Evolutionary conservation across 331 rosid species (phyloP), one percentile per base, ranked within the genome.

Genomic region (Quercus tomentella): DNA sequence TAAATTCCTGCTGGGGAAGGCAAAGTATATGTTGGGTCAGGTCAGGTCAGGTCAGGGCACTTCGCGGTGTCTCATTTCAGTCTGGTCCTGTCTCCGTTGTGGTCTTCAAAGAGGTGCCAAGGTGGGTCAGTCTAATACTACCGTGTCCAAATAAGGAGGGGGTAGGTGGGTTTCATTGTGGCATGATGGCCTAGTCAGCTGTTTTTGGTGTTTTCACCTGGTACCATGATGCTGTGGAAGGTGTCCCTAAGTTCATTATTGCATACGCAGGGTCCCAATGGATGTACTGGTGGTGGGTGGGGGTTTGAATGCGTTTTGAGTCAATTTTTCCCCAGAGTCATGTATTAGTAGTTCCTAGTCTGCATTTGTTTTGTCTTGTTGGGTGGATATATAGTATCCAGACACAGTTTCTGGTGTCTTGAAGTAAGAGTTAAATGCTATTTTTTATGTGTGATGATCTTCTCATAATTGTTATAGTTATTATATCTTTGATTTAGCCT

Each of bases 71-170:
- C 93, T 81, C 86, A 85, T 87, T 79, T 76, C 81, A 89, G 97
- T 92, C 88, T 31, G 88, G 94, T 89, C 96, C 77, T 74, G 94
- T 77, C 92, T 87, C 92, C 78, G 75, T 81, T 57, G 89, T 85
- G 81, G 86, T 86, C 49, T 41, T 41, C 69, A 73, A 84, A 73
- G 89, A 78, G 84, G 86, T 86, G 92, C 91, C 81, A 35, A 82
- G 86, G 83, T 82, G 86, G 89, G 88, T 91, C 88, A 75, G 85
- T 88, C 41, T 83, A 83, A 83, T 77, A 72, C 91, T 84, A 52
- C 85, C 77, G 80, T 82, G 91, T 81, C 92, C 92, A 72, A 89
- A 79, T 89, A 84, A 88, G 83, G 80, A 73, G 72, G 78, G 84
- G 76, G 79, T 75, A 70, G 89, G 85, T 84, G 76, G 88, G 91